Conservation (phyloP, 1,139 yeast genomes). For the Candida sp. region DNA sequence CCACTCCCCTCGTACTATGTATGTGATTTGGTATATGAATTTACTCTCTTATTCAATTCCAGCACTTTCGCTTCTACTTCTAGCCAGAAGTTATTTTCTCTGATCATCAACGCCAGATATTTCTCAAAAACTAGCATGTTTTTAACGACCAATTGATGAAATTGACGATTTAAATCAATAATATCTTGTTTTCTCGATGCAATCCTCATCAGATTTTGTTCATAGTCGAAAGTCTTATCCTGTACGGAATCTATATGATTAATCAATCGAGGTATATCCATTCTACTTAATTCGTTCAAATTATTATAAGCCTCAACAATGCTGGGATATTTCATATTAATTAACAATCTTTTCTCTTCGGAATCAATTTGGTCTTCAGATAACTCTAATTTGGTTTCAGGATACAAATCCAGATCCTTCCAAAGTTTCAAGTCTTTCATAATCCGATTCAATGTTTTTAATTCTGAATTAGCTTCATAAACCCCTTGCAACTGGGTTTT, state of each 20-base stretch:
- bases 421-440: slow-evolving; percentile 15
- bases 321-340: slow-evolving; percentile 17
- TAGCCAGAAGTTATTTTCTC: slow-evolving; percentile 26
- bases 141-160: slow-evolving; percentile 22
- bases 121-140: slow-evolving; percentile 27
- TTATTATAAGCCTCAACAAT: slow-evolving; percentile 18
- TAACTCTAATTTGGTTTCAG: slow-evolving; percentile 3
- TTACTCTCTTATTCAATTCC: slow-evolving; percentile 9
- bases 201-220: slow-evolving; percentile 8
- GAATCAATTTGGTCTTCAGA: slow-evolving; percentile 2
- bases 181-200: slow-evolving; percentile 10
- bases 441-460: slow-evolving; percentile 17
- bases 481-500: slow-evolving; percentile 14
- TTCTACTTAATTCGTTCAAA: slow-evolving; percentile 17
- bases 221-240: slow-evolving; percentile 16
- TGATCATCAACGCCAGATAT: slow-evolving; percentile 16
- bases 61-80: slow-evolving; percentile 13
- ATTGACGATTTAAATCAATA: slow-evolving; percentile 12
- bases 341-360: slow-evolving; percentile 16
- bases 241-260: slow-evolving; percentile 16
- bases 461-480: slow-evolving; percentile 18
- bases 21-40: slow-evolving; percentile 5
- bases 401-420: slow-evolving; percentile 6
- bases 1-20: too few relatives aligned
- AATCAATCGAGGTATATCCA: slow-evolving; percentile 18